Evolutionary conservation across 75 land plant genomes (phyloP).

Genomic region (Pseudotsuga menziesii): DNA sequence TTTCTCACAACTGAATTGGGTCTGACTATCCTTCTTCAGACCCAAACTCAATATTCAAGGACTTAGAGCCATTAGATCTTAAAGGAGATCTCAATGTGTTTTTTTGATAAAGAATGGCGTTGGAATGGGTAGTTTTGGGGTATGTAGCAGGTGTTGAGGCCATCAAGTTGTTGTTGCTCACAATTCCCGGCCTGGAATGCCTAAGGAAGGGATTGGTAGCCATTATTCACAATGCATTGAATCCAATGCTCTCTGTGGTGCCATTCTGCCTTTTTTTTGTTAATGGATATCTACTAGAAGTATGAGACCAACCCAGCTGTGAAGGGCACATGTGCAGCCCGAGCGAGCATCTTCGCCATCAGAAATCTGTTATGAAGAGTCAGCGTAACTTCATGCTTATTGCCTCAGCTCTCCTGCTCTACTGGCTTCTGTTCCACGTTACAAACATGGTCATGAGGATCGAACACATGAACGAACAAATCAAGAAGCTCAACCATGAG

Average conservation of each 20-base stretch:
- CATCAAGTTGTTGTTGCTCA: constrained; percentile 67
- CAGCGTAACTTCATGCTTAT: constrained; percentile 78
- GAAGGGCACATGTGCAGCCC: constrained; percentile 38
- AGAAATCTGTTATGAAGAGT: constrained; percentile 70
- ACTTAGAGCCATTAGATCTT: too few relatives aligned
- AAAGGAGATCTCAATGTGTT: too few relatives aligned
- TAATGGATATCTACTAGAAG: constrained; percentile 94
- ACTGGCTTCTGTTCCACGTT: constrained; percentile 71
- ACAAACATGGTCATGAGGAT: constrained; percentile 46
- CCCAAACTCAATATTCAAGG: too few relatives aligned
- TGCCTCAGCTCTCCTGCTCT: constrained; percentile 58
- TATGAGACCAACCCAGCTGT: constrained; percentile 76
- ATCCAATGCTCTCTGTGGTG: constrained; percentile 73
- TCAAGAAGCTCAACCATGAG: constrained; percentile 45
- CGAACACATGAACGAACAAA: constrained; percentile 47
- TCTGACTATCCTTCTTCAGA: too few relatives aligned
- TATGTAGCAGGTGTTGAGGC: constrained; percentile 83
- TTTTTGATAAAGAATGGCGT: constrained; percentile 63
- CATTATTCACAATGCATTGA: constrained; percentile 69
- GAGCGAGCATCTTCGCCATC: constrained; percentile 58
- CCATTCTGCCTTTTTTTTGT: constrained; percentile 83
- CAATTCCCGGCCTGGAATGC: constrained; percentile 72
- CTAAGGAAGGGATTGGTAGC: constrained; percentile 74
- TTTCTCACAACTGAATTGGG: too few relatives aligned
- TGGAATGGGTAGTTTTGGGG: constrained; percentile 85